Evolutionary conservation across 2,329 filamentous ascomycete genomes (phyloP), one percentile per base, ranked within the genome.

Genomic region (Aspergillus transmontanensis): DNA sequence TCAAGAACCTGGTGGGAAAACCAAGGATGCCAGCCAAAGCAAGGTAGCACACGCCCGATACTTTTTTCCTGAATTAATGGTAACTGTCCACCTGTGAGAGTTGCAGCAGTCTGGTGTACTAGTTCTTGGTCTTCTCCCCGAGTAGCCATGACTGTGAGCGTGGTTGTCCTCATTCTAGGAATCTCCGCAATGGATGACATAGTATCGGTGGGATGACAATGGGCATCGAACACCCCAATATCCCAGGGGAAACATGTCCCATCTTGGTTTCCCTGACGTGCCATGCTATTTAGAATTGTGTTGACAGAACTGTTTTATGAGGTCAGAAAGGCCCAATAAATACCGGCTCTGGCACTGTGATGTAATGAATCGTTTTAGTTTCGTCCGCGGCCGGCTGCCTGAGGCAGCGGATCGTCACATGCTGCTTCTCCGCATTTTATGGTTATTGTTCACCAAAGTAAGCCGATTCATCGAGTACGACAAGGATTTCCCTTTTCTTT

Each of bases 1-100:
- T 82, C 78, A 67, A 83, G 82, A 71, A 89, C 83, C 64, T 87
- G 85, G 71, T 90, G 83, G 0, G 87, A 86, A 72, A 89, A 89
- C 87, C 87, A 90, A 0, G 87, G 87, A 74, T 90, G 87, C 87
- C 87, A 90, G 43, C 87, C 87, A 72, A 89, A 90, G 57, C 85
- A 86, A 0, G 87, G 87, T 0, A 89, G 70, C 30, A 89, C 76
- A 62, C 80, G 82, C 64, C 81, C 78, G 50, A 78, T 67, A 28
- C 36, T 67, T n/a, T 57, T 59, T 23, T 60, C 58, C 56, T 64
- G 45, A 21, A 14, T 9, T 6, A 14, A 58, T 45, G 14, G 55
- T 53, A 26, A 39, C 65, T 10, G 73, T 14, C 16, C 39, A 36
- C 21, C 16, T 53, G 10, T 70, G 4, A 71, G 57, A 4, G 65